Conservation (phyloP, 1,139 yeast species). For the Yamadazyma songkhlaensis region DNA sequence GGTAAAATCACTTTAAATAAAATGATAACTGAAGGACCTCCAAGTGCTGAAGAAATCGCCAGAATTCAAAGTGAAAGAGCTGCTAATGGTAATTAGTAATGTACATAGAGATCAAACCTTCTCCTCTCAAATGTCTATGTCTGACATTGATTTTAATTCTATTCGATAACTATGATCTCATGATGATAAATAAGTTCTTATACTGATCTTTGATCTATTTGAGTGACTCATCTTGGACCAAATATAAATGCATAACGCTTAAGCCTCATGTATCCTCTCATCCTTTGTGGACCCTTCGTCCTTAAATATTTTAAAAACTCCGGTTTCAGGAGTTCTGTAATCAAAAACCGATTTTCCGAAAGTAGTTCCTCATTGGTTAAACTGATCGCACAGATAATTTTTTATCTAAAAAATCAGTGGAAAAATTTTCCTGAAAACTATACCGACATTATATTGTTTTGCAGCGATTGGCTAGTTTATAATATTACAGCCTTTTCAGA, state of each 20-base stretch:
- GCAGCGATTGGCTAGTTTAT: neutral
- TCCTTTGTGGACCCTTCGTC: too few species aligned
- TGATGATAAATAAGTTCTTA: too few species aligned
- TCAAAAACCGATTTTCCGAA: slow-evolving; percentile 7
- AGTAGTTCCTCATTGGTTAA: slow-evolving; percentile 12
- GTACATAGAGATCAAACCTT: slow-evolving; percentile 4
- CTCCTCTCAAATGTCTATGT: neutral
- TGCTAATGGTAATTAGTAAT: slow-evolving; percentile 11
- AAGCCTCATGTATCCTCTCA: too few species aligned
- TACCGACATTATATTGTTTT: neutral
- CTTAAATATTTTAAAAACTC: too few species aligned
- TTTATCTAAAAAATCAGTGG: slow-evolving; percentile 6
- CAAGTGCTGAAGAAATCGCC: slow-evolving; percentile 82
- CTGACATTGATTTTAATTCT: too few species aligned
- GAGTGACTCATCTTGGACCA: too few species aligned
- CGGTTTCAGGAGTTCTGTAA: too few species aligned
- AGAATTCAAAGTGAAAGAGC: slow-evolving; percentile 52
- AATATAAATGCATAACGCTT: too few species aligned
- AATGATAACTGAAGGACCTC: slow-evolving; percentile 80
- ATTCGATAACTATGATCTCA: too few species aligned
- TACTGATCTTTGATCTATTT: too few species aligned
- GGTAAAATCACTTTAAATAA: slow-evolving; percentile 81
- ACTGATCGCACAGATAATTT: slow-evolving; percentile 17
- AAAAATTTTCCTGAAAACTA: neutral
- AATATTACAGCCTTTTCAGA: too few species aligned